A percentile compares a stretch with the other conserved stretches of the same genome.
phyloP scores from a whole-genome alignment of 2,329 filamentous ascomycete genomes.

The Diaporthe longicolla region DNA sequence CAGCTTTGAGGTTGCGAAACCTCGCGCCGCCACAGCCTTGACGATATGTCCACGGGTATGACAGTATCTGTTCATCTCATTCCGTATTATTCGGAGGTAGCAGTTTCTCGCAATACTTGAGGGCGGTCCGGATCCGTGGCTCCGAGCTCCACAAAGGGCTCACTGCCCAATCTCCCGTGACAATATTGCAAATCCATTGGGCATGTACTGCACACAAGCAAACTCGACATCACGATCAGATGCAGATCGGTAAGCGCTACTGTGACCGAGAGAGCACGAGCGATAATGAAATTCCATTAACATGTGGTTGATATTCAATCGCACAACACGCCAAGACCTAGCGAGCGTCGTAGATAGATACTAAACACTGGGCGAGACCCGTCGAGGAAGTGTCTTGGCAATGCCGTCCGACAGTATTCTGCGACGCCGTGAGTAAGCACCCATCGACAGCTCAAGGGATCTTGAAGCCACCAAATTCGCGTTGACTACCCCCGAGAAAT shows the following conservation, averaged over 20 bases:
- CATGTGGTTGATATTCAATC: not conserved
- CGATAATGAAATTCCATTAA: not conserved
- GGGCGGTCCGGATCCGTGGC: no score
- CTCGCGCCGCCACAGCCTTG: no score
- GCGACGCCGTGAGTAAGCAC: conserved; percentile 14
- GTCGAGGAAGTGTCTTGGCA: not conserved
- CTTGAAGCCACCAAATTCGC: not conserved
- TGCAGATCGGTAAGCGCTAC: conserved; percentile 11
- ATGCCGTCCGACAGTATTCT: conserved; percentile 4
- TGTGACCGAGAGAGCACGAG: not conserved
- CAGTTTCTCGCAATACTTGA: no score
- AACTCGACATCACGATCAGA: not conserved
- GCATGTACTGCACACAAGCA: no score
- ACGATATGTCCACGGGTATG: no score
- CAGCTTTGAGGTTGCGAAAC: no score
- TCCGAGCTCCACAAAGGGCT: not conserved
- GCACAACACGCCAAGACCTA: not conserved
- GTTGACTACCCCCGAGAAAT: not conserved
- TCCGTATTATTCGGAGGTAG: no score
- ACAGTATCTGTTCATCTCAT: no score
- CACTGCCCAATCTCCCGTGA: no score
- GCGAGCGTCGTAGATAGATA: not conserved
- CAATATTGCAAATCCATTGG: no score
- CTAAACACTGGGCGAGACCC: not conserved
- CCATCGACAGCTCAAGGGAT: not conserved